Conservation (phyloP, 768 basidiomycete genomes). For the Hirschioporus abietinus region DNA sequence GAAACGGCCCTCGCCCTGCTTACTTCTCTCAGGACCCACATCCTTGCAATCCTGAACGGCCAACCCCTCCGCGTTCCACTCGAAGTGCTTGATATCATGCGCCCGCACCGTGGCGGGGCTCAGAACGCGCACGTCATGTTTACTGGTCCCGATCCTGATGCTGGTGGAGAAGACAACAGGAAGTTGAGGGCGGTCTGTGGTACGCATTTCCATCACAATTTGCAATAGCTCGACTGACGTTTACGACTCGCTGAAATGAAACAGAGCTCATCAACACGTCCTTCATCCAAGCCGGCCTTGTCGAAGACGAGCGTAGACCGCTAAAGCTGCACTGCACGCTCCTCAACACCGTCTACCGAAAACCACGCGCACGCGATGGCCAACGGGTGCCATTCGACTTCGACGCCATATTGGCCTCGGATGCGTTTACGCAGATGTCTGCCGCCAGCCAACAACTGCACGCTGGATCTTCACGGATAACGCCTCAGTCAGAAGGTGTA, state of each 20-base stretch:
- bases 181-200: slow-evolving; percentile 30
- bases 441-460: background rate
- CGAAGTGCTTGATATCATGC: slow-evolving; percentile 45
- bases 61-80: slow-evolving; percentile 34
- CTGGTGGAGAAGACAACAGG: slow-evolving; percentile 20
- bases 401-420: slow-evolving; percentile 26
- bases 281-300: slow-evolving; percentile 26
- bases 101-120: slow-evolving; percentile 29
- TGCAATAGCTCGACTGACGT: too few relatives aligned
- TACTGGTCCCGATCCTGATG: slow-evolving; percentile 42
- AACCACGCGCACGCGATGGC: slow-evolving; percentile 13
- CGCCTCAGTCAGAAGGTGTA: too few relatives aligned
- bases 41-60: slow-evolving; percentile 31
- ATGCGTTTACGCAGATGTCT: slow-evolving; percentile 13
- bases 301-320: slow-evolving; percentile 28
- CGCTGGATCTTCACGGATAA: too few relatives aligned
- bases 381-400: slow-evolving; percentile 39
- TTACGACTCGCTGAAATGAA: too few relatives aligned
- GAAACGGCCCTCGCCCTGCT: slow-evolving; percentile 22
- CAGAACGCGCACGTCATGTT: slow-evolving; percentile 51
- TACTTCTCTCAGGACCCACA: slow-evolving; percentile 19
- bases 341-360: slow-evolving; percentile 31
- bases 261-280: slow-evolving; percentile 26
- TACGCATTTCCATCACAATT: slow-evolving; percentile 18
- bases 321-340: slow-evolving; percentile 37